Evolutionary conservation across 176 grass and related monocot genomes (phyloP), one percentile per base, ranked within the genome.

Genomic region (Eleusine indica): DNA sequence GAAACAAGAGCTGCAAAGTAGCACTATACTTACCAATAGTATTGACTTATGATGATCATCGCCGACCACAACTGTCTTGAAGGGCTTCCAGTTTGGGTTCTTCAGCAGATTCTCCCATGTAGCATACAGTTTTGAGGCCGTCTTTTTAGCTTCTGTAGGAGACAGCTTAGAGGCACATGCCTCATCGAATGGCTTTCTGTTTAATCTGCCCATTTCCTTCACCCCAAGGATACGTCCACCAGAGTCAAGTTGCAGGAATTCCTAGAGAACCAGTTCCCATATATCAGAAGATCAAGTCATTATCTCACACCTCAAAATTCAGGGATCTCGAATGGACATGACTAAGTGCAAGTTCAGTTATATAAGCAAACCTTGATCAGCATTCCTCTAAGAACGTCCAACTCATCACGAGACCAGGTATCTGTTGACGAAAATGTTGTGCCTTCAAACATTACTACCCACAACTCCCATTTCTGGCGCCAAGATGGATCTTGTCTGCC

Each of bases 161-260:
- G 52, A 29, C 22, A 88, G 52, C 46, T 68, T 70, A 13, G 16
- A 11, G 7, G 48, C 54, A 6, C 54, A 87, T 11, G 22, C 72
- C 19, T 17, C 25, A 37, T 58, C 16, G 56, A 87, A 87, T 51
- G 71, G 63, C 35, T 77, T 82, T 1, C 38, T 39, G 32, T 82
- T 66, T 38, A 82, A 43, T 19, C 70, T 64, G 4, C 85, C 78
- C 49, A 87, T 87, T 64, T 72, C 66, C 28, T 71, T 77, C 17
- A 87, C 68, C 17, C 64, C 79, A 51, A 82, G 14, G 58, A 29
- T 13, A 25, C 13, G 40, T n/a, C 18, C n/a, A 78, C 39, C 40
- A 9, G 8, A 58, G 54, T 58, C 58, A 46, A 64, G 4, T 18
- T 47, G n/a, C 58, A 32, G 65, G 40, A 78, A 64, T 65, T 15